Percentiles rank a stretch among this genome's conserved stretches.
Conservation (phyloP, 208 protist species). For the Leishmania amazonensis region DNA sequence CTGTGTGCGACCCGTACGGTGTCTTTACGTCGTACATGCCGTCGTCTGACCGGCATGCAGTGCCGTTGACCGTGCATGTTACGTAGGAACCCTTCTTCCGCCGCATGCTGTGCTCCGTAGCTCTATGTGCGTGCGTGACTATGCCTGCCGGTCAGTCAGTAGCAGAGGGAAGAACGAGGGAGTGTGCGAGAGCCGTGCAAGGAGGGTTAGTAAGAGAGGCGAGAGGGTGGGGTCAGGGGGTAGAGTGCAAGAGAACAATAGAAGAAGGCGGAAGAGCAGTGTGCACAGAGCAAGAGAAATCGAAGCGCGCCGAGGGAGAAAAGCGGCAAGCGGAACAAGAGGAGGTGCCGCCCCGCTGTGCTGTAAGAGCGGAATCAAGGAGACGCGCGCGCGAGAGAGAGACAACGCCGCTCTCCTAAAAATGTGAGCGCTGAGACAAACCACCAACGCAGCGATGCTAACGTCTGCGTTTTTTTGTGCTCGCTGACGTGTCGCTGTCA, state of each 20-base stretch:
- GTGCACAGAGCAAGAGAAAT: not conserved
- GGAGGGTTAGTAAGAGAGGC: not conserved
- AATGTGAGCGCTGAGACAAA: not conserved
- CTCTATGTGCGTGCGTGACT: not conserved
- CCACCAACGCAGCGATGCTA: not conserved
- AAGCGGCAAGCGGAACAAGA: not conserved
- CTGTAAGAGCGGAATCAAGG: not conserved
- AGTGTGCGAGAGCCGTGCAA: not conserved
- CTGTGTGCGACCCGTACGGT: constrained; percentile 36
- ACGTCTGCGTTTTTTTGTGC: not conserved
- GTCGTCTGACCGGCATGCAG: constrained; percentile 17
- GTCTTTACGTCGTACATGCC: constrained; percentile 48
- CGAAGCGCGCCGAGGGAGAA: not conserved
- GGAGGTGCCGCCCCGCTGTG: not conserved
- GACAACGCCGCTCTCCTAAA: not conserved
- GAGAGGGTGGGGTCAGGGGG: not conserved
- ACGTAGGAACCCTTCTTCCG: not conserved
- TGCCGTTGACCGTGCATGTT: constrained; percentile 43
- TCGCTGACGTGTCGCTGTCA: not conserved
- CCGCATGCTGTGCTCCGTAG: not conserved
- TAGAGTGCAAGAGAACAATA: not conserved
- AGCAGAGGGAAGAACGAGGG: not conserved
- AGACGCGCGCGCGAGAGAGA: not conserved
- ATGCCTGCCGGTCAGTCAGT: not conserved
- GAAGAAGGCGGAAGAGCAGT: not conserved